phyloP scores from a whole-genome alignment of 129 eudicot species.

The Heracleum sosnowskyi region DNA sequence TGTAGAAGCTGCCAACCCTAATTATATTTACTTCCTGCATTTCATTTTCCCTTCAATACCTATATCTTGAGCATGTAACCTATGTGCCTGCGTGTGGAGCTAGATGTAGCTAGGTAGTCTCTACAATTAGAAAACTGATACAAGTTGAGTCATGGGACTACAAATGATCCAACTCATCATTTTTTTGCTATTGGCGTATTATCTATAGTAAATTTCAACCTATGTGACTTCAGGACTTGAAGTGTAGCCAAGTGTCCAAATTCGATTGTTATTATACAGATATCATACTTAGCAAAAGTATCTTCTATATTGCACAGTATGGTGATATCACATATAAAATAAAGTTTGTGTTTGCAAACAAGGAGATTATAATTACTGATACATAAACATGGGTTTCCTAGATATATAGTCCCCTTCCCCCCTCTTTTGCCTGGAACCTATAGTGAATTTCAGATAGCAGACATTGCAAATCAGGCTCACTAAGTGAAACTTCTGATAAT shows the following conservation, averaged over 20 bases:
- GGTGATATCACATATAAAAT: background rate
- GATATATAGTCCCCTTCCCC: too few species aligned
- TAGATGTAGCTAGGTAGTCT: background rate
- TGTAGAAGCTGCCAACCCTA: constrained; percentile 36
- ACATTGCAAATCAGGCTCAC: background rate
- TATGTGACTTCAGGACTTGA: background rate
- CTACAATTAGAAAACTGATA: background rate
- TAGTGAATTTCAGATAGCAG: background rate
- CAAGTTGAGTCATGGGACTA: background rate
- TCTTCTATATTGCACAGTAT: background rate
- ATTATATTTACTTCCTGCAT: constrained; percentile 9
- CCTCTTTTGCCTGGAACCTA: background rate
- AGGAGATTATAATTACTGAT: background rate
- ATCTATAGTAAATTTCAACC: background rate
- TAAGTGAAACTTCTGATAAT: background rate
- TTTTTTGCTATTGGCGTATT: background rate
- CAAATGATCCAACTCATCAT: background rate
- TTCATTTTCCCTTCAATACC: constrained; percentile 12
- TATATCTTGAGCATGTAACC: constrained; percentile 6
- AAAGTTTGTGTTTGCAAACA: background rate
- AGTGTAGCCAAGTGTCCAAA: background rate
- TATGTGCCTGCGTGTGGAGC: background rate
- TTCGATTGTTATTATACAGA: background rate
- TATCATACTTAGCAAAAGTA: background rate
- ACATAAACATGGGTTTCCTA: background rate